phyloP scores from a whole-genome alignment of 768 basidiomycete species.

The Tylopilus rubrobrunneus region DNA sequence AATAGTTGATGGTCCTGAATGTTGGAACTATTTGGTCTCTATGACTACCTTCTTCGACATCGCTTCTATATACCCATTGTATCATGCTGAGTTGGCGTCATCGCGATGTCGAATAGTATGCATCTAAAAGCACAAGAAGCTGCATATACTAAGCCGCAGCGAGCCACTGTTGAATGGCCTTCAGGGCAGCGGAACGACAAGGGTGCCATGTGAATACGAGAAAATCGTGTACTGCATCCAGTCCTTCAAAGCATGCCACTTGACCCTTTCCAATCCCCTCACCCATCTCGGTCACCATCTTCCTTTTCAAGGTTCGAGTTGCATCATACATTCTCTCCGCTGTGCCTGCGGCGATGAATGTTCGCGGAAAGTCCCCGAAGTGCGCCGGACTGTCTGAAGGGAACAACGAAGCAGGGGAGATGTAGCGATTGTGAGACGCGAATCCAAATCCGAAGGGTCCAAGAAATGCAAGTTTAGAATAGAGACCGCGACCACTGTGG shows the following conservation, averaged over 20 bases:
- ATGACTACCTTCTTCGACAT: not conserved
- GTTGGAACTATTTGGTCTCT: not conserved
- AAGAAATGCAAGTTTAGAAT: constrained; percentile 40
- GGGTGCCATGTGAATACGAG: constrained; percentile 48
- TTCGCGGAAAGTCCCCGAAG: constrained; percentile 56
- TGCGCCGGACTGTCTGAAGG: constrained; percentile 30
- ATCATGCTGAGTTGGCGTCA: not conserved
- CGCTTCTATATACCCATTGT: not conserved
- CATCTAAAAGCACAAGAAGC: not conserved
- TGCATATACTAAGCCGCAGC: not conserved
- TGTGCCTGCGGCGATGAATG: constrained; percentile 56
- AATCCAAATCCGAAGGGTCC: constrained; percentile 46
- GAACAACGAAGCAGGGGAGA: constrained; percentile 54
- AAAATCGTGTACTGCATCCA: constrained; percentile 54
- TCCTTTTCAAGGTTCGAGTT: constrained; percentile 40
- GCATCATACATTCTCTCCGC: constrained; percentile 57
- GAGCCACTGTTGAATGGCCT: constrained; percentile 48
- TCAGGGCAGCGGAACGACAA: constrained; percentile 45
- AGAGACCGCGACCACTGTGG: constrained; percentile 17
- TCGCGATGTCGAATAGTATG: not conserved
- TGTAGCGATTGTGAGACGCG: constrained; percentile 47
- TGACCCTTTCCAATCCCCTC: constrained; percentile 27
- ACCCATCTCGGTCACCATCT: constrained; percentile 51
- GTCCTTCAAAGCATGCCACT: constrained; percentile 46
- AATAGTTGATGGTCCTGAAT: not conserved